Evolutionary conservation across 1,139 yeast species (phyloP).

Genomic region (Kodamaea suecica): DNA sequence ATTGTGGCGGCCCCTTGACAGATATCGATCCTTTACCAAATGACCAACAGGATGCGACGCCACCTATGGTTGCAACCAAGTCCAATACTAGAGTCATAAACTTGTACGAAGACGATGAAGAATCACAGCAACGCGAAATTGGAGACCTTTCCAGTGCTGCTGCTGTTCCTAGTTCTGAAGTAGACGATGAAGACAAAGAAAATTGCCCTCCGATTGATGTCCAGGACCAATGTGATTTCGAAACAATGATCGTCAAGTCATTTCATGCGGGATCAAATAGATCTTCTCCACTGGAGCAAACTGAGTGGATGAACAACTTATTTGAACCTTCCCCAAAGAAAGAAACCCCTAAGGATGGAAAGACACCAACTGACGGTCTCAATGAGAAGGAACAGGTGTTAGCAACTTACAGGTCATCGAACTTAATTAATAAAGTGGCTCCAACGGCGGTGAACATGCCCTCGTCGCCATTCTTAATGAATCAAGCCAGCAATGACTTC

Average conservation of each 20-base stretch:
- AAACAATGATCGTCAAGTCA: slow-evolving; percentile 38
- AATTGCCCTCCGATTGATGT: slow-evolving; percentile 36
- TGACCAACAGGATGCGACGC: slow-evolving; percentile 34
- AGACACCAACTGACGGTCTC: slow-evolving; percentile 28
- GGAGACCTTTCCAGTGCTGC: slow-evolving; percentile 12
- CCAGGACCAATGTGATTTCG: slow-evolving; percentile 33
- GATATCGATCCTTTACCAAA: slow-evolving; percentile 52
- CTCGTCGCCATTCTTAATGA: slow-evolving; percentile 28
- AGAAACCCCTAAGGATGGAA: slow-evolving; percentile 41
- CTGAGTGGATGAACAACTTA: slow-evolving; percentile 37
- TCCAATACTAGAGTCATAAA: slow-evolving; percentile 46
- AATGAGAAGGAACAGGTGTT: background rate
- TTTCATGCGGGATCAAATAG: slow-evolving; percentile 29
- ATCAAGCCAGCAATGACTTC: slow-evolving; percentile 18
- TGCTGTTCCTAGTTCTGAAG: slow-evolving; percentile 37
- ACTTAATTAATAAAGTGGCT: background rate
- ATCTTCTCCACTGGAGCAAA: slow-evolving; percentile 29
- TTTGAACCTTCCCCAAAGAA: slow-evolving; percentile 48
- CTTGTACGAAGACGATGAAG: slow-evolving; percentile 34
- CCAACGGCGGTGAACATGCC: slow-evolving; percentile 39
- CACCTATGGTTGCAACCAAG: slow-evolving; percentile 51
- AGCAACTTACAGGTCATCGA: too few species aligned
- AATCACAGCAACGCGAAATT: slow-evolving; percentile 1
- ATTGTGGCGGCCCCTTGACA: slow-evolving; percentile 52
- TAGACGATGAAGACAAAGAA: slow-evolving; percentile 42